Conservation (phyloP, 73 alveolate genomes). For the Diophrys appendiculata region DNA sequence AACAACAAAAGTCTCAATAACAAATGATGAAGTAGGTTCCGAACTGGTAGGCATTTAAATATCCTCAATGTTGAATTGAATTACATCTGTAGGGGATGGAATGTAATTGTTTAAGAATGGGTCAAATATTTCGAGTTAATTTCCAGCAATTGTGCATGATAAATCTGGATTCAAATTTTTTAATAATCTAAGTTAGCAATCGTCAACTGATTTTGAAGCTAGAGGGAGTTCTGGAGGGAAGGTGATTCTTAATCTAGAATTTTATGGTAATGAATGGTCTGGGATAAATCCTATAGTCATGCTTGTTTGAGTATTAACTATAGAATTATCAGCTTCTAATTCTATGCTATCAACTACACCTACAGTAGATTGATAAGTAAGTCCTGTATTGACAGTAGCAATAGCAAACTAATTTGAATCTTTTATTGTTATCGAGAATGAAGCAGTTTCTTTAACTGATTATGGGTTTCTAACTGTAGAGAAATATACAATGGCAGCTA, state of each 20-base stretch:
- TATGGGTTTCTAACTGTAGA: constrained; percentile 5
- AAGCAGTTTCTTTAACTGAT: neutral
- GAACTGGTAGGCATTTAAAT: neutral
- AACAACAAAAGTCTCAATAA: neutral
- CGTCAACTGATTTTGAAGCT: too few relatives aligned
- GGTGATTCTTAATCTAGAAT: too few relatives aligned
- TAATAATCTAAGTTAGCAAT: too few relatives aligned
- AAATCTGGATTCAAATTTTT: too few relatives aligned
- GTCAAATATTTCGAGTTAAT: neutral
- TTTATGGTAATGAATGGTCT: too few relatives aligned
- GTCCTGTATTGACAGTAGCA: neutral
- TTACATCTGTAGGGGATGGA: neutral
- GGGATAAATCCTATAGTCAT: neutral
- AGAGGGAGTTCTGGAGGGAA: too few relatives aligned
- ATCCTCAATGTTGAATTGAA: constrained; percentile 2
- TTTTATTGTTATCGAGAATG: neutral
- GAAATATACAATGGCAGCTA: neutral
- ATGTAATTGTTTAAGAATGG: neutral
- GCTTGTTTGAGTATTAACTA: neutral
- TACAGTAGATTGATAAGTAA: neutral
- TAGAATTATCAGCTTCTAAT: neutral
- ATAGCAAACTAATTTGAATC: neutral
- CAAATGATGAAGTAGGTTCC: neutral
- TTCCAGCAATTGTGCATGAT: neutral
- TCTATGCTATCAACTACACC: neutral